Evolutionary conservation across 805 yeast genomes (phyloP).

Genomic region (Lachancea thermotolerans): DNA sequence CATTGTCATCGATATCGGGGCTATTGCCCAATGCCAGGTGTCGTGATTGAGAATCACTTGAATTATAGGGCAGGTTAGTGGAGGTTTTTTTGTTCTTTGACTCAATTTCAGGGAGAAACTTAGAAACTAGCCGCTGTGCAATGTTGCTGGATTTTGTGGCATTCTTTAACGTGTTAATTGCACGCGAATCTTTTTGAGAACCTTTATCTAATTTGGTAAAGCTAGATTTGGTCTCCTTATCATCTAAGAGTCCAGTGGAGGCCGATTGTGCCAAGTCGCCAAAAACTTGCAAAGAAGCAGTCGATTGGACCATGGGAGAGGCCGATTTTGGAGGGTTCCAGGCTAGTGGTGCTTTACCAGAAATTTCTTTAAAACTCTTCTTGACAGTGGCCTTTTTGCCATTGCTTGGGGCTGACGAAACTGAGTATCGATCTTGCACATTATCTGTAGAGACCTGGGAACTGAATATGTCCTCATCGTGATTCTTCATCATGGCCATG

Average conservation of each 20-base stretch:
- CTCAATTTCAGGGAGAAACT: constrained; percentile 16
- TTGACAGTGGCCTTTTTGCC: neutral
- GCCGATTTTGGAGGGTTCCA: constrained; percentile 27
- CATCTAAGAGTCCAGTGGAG: too few relatives aligned
- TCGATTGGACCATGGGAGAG: constrained; percentile 19
- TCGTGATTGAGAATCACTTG: neutral
- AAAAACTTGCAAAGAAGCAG: constrained; percentile 20
- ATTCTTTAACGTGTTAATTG: constrained; percentile 24
- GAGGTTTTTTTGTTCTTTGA: neutral
- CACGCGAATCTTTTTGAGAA: constrained; percentile 19
- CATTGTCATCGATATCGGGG: neutral
- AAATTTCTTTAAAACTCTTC: neutral
- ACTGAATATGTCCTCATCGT: constrained; percentile 54
- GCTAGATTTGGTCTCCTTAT: too few relatives aligned
- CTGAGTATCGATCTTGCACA: neutral
- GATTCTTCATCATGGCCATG: constrained; percentile 55
- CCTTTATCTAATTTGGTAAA: neutral
- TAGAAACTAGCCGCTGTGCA: constrained; percentile 21
- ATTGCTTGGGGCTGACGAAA: neutral
- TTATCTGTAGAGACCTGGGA: constrained; percentile 1
- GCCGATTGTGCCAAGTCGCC: constrained; percentile 13
- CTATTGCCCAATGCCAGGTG: neutral
- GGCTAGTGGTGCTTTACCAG: constrained; percentile 7
- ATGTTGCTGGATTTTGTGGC: constrained; percentile 20
- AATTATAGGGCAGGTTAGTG: neutral